Evolutionary conservation across 2,329 filamentous ascomycete species (phyloP).

Genomic region (Massarina eburnea): DNA sequence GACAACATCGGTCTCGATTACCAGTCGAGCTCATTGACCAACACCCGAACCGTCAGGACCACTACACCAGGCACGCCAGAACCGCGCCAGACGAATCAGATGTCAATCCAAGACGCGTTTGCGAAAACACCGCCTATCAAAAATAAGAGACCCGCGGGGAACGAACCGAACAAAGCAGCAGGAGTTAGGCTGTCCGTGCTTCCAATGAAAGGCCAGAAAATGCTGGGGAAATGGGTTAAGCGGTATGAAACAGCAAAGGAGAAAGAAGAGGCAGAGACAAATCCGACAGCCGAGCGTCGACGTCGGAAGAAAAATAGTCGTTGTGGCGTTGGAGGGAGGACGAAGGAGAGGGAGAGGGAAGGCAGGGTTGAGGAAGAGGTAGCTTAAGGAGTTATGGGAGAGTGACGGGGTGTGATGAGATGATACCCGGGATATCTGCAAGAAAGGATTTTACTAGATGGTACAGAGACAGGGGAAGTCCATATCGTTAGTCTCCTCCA

Average conservation of each 20-base stretch:
- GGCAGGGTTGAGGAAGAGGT: neutral
- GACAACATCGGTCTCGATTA: neutral
- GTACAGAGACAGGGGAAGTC: no score
- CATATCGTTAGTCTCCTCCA: no score
- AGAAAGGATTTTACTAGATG: no score
- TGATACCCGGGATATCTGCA: no score
- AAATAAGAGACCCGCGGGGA: neutral
- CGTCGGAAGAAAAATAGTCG: neutral
- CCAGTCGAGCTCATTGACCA: neutral
- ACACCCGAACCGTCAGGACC: no score
- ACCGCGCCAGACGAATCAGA: neutral
- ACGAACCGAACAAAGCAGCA: neutral
- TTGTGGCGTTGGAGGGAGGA: no score
- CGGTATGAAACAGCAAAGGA: neutral
- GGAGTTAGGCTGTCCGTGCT: neutral
- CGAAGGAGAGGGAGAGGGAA: neutral
- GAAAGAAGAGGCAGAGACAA: neutral
- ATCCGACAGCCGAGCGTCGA: neutral
- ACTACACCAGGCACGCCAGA: no score
- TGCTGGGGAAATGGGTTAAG: neutral
- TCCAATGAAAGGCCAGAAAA: neutral
- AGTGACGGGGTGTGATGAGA: no score
- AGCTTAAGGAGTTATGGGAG: neutral
- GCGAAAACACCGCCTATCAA: neutral
- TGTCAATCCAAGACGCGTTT: neutral